Conservation (phyloP, 176 grass and related monocot genomes). For the Musa itinerans region DNA sequence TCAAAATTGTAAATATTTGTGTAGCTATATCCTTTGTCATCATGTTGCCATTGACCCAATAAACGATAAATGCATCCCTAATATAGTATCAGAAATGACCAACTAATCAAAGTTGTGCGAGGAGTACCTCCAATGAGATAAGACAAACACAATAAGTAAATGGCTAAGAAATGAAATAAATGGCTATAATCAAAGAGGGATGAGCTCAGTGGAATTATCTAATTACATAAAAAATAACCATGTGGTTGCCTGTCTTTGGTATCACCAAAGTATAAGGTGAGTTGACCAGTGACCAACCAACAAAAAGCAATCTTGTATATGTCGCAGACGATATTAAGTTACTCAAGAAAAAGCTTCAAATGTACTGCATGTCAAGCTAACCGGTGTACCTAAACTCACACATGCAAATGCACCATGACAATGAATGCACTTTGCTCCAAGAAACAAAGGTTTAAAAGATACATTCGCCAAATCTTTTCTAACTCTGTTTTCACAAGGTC, state of each 20-base stretch:
- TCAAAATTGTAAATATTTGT: conserved; percentile 90
- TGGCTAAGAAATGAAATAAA: too few relatives aligned
- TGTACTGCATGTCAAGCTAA: too few relatives aligned
- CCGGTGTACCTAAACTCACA: too few relatives aligned
- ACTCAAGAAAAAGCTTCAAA: too few relatives aligned
- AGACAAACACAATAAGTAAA: neutral
- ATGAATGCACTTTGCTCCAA: too few relatives aligned
- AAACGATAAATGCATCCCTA: conserved; percentile 93
- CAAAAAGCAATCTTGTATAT: too few relatives aligned
- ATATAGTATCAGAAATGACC: conserved; percentile 20
- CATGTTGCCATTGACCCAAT: conserved; percentile 90
- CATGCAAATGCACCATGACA: too few relatives aligned
- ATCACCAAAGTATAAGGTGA: neutral
- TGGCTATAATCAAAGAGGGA: neutral
- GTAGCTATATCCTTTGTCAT: conserved; percentile 77
- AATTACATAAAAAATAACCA: neutral
- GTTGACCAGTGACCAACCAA: neutral
- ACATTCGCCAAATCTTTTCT: too few relatives aligned
- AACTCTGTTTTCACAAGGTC: too few relatives aligned
- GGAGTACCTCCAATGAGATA: neutral
- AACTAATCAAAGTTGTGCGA: conserved; percentile 12
- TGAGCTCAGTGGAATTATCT: neutral
- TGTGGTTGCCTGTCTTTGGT: neutral
- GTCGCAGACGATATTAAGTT: too few relatives aligned
- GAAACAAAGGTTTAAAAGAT: too few relatives aligned